Base-by-base conservation (phyloP, 2,329 filamentous ascomycete species). In the Rugonectria rugulosa region DNA sequence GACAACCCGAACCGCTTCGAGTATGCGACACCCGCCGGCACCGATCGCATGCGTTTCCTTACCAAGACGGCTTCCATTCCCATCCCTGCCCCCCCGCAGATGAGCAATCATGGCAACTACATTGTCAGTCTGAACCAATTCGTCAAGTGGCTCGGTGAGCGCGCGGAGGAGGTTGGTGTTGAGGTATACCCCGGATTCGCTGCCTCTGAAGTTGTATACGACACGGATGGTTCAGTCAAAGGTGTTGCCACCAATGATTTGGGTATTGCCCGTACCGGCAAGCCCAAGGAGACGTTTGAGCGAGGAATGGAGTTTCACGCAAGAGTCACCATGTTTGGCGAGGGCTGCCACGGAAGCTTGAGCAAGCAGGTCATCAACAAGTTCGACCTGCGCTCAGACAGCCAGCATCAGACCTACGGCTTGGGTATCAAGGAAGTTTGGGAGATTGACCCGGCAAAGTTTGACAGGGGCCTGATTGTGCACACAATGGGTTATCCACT, bases 301-400 rank as follows among this genome's bases (percentile, higher is more conserved):
- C 85, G 95, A 58, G 95, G 95, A 57, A 99, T 99, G 95, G 95
- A 97, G 77, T 99, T 99, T 72, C 92, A 97, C 70, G 94, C 95
- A 6, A 83, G 90, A 54, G 88, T 95, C 44, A 99, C 95, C 31
- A 81, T 99, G 51, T 92, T 99, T 56, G 95, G 85, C 11, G 95
- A 99, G 78, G 95, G 95, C 11, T 98, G 94, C 71, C 95, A 99
- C 72, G 95, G 95, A 60, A 97, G 91, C 76, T 76, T 99, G 75
- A 94, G 89, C 46, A 99, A 99, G 80, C 90, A 97, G 75, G 88
- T 98, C 50, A 90, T 92, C 66, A 95, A 93, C 75, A 97, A 96
- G 72, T 99, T 92, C 66, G 92, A 98, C 70, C 79, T 99, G 57
- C 86, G 95, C 59, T 83, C 89, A 59, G 90, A 98, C 67, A 94